These are phyloP conservation scores for Mycena epipterygia DNA, from an alignment of 768 basidiomycete genomes.

Conservation along the genomic window DNA sequence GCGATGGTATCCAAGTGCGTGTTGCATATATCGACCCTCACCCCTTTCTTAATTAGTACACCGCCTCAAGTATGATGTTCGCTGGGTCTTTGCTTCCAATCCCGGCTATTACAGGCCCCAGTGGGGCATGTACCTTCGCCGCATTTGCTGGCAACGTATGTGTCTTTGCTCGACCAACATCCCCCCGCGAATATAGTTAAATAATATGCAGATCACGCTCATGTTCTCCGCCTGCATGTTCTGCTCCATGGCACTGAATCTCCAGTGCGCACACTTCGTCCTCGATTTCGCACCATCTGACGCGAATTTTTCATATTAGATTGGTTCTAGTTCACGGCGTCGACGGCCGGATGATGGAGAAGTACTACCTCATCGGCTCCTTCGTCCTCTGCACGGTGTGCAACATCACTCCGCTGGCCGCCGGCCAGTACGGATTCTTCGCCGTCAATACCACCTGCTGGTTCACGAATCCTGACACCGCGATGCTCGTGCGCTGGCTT, in stretches of 20 bases:
- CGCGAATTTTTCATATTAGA: neutral
- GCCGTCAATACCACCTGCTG: neutral
- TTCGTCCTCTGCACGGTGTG: neutral
- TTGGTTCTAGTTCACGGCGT: conserved; percentile 13
- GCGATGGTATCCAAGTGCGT: conserved; percentile 16
- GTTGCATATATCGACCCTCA: neutral
- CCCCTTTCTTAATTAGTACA: neutral
- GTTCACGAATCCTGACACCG: neutral
- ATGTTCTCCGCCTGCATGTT: conserved; percentile 17
- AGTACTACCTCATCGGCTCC: conserved; percentile 17
- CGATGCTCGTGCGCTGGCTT: neutral
- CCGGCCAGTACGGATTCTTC: conserved; percentile 1
- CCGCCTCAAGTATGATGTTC: neutral
- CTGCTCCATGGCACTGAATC: conserved; percentile 18
- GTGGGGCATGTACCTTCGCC: neutral
- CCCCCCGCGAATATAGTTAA: neutral
- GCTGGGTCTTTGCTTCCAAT: too few relatives aligned
- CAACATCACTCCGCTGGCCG: conserved; percentile 3
- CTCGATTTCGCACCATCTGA: neutral
- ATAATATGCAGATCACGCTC: neutral
- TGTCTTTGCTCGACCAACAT: neutral
- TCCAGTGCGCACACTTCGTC: neutral
- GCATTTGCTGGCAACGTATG: neutral
- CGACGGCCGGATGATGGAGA: conserved; percentile 17
- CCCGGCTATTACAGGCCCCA: too few relatives aligned